Evolutionary conservation across 164 flowering plant species (phyloP), one percentile per base, ranked within the genome.

Genomic region (Annona squamosa): DNA sequence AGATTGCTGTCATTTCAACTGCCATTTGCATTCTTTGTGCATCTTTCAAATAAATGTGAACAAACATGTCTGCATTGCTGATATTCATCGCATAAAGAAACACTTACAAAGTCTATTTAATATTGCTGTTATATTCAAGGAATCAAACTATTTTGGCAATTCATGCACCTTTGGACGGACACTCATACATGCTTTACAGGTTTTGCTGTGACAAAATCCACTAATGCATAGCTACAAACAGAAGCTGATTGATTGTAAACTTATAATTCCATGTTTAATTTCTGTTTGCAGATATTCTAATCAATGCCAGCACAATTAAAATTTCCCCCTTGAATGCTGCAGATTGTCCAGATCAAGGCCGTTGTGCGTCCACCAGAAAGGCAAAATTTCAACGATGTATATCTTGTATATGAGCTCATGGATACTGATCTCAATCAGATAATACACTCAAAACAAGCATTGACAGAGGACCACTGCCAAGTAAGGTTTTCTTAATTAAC

Each of bases 401-500:
- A 93, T 71, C 86, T 93, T 70, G 98, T 82, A 2, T 90, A 87
- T 77, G 98, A 93, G 72, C 72, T 93, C 37, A 87, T 93, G 97
- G 98, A 91, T 75, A 91, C 98, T 72, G 98, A 93, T 82, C 83
- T 93, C 43, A 89, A 93, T 78, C 97, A 93, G 76, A 90, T 93
- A 12, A 89, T 91, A 73, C 84, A 87, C 67, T 93, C 98, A 63
- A 80, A 69, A 56, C 98, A 93, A 80, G 68, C 82, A 70, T 82
- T 93, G 65, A 86, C 97, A 2, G 93, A 89, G 57, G 97, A 93
- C 77, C 98, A 93, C 72, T 90, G 87, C 81, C 98, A 91, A 88
- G 98, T 91, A 59, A 71, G 78, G 71, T 71, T 69, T 64, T 77
- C 37, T 26, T 26, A 26, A 47, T 46, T 46, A 46, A 7, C 62